phyloP scores from a whole-genome alignment of 2,329 filamentous ascomycete genomes.

The Stagonosporopsis rhizophila region DNA sequence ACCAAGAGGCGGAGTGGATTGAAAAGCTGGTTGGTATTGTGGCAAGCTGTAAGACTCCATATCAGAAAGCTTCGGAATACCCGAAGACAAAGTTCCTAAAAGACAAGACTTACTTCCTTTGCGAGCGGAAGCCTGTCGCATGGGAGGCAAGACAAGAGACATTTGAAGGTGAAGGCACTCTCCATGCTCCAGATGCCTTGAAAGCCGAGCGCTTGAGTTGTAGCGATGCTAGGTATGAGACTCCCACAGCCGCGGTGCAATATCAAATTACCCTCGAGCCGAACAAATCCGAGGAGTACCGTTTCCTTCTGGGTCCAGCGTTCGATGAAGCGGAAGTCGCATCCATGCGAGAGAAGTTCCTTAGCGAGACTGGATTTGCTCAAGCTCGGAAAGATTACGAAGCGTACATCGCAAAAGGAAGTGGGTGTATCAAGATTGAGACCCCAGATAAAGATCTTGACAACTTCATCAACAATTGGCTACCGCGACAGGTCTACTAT shows the following conservation, averaged over 20 bases:
- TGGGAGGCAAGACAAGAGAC: conserved; percentile 62
- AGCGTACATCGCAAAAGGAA: conserved; percentile 59
- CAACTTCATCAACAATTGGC: conserved; percentile 67
- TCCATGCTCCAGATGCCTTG: conserved; percentile 60
- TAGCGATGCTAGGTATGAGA: conserved; percentile 63
- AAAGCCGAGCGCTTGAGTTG: conserved; percentile 50
- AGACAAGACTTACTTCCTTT: conserved; percentile 65
- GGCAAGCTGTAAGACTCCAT: conserved; percentile 62
- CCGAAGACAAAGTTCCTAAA: conserved; percentile 65
- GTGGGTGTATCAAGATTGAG: conserved; percentile 60
- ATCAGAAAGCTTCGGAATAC: conserved; percentile 65
- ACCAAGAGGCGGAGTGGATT: conserved; percentile 63
- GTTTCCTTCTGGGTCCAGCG: conserved; percentile 64
- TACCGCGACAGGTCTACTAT: conserved; percentile 65
- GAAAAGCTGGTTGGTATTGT: conserved; percentile 59
- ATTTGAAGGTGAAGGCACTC: conserved; percentile 64
- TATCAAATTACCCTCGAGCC: conserved; percentile 55
- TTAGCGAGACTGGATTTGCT: conserved; percentile 59
- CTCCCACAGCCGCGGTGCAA: conserved; percentile 62
- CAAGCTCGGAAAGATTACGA: conserved; percentile 58
- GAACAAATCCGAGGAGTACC: conserved; percentile 56
- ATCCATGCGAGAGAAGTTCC: conserved; percentile 56
- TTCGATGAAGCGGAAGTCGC: conserved; percentile 60
- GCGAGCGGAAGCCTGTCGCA: conserved; percentile 58
- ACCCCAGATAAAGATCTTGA: conserved; percentile 63